A percentile compares a stretch with the other conserved stretches of the same genome.
Conservation (phyloP, 495 filamentous ascomycete genomes). For the Patellaria atrata region DNA sequence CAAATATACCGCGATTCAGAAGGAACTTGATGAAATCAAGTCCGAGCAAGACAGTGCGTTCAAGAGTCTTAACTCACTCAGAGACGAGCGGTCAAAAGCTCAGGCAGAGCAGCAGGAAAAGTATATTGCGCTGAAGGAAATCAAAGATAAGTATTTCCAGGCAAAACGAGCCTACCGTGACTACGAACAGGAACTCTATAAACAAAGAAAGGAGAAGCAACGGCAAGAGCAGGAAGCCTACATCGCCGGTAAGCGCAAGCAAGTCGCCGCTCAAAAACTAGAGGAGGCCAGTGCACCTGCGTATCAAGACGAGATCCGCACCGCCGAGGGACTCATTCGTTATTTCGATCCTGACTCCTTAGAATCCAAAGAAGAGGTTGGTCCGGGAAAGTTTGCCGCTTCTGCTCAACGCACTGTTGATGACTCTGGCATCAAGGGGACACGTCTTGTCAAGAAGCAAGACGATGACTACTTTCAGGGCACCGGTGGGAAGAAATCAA, state of each 20-base stretch:
- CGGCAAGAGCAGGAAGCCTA: conserved; percentile 64
- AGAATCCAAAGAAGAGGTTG: conserved; percentile 47
- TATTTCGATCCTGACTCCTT: conserved; percentile 75
- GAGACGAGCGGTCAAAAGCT: conserved; percentile 76
- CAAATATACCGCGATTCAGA: conserved; percentile 63
- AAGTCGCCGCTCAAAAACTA: conserved; percentile 68
- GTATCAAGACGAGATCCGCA: conserved; percentile 80
- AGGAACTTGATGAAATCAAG: conserved; percentile 77
- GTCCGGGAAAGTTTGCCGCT: conserved; percentile 56
- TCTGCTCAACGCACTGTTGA: conserved; percentile 70
- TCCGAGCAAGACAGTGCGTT: conserved; percentile 76
- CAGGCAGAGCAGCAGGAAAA: conserved; percentile 73
- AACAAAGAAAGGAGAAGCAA: conserved; percentile 60
- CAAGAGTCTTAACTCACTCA: conserved; percentile 71
- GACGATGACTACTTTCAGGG: conserved; percentile 77
- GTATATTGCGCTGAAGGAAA: conserved; percentile 57
- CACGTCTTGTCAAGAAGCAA: conserved; percentile 61
- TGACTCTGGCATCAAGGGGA: conserved; percentile 61
- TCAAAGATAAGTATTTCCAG: conserved; percentile 76
- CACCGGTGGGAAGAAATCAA: conserved; percentile 72
- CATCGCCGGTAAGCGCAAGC: conserved; percentile 58
- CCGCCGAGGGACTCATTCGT: conserved; percentile 68
- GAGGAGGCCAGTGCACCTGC: conserved; percentile 83
- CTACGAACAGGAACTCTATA: conserved; percentile 66
- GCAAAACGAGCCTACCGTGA: conserved; percentile 60